Percentiles rank a stretch among this genome's conserved stretches.
Conservation (phyloP, 495 filamentous ascomycete species). For the Paragyromitra xinjiangensis region DNA sequence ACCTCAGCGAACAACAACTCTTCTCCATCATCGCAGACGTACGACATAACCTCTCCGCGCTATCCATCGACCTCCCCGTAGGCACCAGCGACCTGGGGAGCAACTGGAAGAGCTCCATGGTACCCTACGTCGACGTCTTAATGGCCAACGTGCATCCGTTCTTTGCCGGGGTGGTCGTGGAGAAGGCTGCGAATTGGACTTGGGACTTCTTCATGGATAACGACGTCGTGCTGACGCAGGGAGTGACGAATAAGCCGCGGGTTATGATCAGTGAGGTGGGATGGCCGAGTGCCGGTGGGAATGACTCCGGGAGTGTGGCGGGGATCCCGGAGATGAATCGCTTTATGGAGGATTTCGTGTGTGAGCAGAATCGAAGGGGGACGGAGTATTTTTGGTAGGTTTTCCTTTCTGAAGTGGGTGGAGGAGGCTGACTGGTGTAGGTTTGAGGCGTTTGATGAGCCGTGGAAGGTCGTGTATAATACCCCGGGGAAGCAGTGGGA, state of each 20-base stretch:
- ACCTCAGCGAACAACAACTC: constrained; percentile 73
- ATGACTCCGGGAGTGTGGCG: constrained; percentile 73
- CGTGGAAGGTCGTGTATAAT: constrained; percentile 87
- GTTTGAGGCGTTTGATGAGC: constrained; percentile 95
- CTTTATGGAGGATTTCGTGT: constrained; percentile 88
- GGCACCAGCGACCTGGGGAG: constrained; percentile 91
- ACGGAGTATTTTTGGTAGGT: constrained; percentile 92
- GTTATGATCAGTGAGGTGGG: constrained; percentile 88
- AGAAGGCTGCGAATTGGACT: constrained; percentile 81
- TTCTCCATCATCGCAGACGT: constrained; percentile 72
- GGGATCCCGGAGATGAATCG: constrained; percentile 84
- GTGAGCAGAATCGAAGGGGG: constrained; percentile 76
- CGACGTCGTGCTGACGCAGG: constrained; percentile 68
- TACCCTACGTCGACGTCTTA: constrained; percentile 76
- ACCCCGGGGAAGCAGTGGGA: constrained; percentile 80
- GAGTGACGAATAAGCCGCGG: constrained; percentile 67
- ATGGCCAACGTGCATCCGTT: constrained; percentile 99
- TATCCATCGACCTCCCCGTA: constrained; percentile 74
- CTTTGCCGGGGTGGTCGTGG: constrained; percentile 80
- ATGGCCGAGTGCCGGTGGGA: constrained; percentile 87
- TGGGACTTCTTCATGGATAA: constrained; percentile 77
- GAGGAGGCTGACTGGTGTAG: constrained; percentile 56
- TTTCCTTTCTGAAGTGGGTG: not conserved
- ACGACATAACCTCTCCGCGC: constrained; percentile 72
- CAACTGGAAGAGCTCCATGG: constrained; percentile 78